Conservation (phyloP, 768 basidiomycete genomes). For the Suillus spraguei region DNA sequence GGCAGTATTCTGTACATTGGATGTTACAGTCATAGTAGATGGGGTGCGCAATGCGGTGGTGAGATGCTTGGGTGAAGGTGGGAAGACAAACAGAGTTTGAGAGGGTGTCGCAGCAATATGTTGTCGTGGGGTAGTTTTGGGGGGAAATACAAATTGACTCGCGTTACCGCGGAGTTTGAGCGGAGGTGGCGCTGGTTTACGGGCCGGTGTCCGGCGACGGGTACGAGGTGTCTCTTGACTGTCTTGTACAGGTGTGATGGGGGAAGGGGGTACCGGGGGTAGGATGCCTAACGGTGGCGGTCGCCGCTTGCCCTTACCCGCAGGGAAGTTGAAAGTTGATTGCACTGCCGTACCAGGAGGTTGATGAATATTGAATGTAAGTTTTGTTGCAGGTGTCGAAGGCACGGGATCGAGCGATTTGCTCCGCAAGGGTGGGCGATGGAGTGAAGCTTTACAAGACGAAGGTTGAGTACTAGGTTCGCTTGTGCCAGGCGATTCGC, state of each 20-base stretch:
- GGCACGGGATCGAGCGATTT: conserved; percentile 36
- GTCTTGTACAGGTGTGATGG: conserved; percentile 49
- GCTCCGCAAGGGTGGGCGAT: conserved; percentile 13
- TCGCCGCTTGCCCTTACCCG: conserved; percentile 56
- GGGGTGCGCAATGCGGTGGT: conserved; percentile 60
- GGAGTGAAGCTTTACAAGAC: conserved; percentile 8
- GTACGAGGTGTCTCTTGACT: conserved; percentile 34
- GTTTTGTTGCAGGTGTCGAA: conserved; percentile 60
- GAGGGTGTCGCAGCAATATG: conserved; percentile 55
- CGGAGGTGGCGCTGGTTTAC: conserved; percentile 57
- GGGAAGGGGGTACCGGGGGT: conserved; percentile 75
- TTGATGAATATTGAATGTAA: conserved; percentile 52
- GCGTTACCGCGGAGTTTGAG: conserved; percentile 46
- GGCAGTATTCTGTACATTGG: conserved; percentile 47
- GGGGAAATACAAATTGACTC: conserved; percentile 31
- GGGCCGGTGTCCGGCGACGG: conserved; percentile 51
- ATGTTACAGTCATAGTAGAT: conserved; percentile 81
- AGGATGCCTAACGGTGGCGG: conserved; percentile 63
- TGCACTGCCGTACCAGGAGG: conserved; percentile 55
- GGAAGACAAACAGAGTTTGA: conserved; percentile 86
- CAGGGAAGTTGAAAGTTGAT: conserved; percentile 49
- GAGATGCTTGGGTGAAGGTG: conserved; percentile 68
- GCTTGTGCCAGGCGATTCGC: conserved; percentile 38
- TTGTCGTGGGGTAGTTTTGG: conserved; percentile 26
- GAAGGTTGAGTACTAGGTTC: conserved; percentile 29